Conservation (phyloP, 2,329 filamentous ascomycete species). For the Xylariomycetidae sp. region DNA sequence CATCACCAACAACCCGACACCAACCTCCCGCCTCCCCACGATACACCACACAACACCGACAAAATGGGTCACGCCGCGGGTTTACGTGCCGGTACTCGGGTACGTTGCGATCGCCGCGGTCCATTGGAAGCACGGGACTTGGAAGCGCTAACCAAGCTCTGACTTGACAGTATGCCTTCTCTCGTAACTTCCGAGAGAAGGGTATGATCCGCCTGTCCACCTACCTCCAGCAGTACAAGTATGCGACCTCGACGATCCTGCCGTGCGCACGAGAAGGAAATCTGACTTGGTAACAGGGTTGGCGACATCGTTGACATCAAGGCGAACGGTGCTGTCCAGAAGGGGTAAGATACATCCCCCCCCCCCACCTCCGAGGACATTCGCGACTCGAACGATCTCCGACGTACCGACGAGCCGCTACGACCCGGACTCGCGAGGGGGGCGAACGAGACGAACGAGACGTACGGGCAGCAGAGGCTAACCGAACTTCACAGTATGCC, state of each 20-base stretch:
- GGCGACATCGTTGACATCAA: slow-evolving; percentile 99
- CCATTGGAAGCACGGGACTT: not conserved
- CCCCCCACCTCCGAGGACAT: slow-evolving; percentile 16
- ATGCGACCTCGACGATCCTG: slow-evolving; percentile 26
- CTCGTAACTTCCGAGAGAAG: slow-evolving; percentile 88
- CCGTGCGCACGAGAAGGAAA: slow-evolving; percentile 2
- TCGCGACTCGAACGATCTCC: slow-evolving; percentile 7
- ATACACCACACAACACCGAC: slow-evolving; percentile 48
- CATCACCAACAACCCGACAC: slow-evolving; percentile 14
- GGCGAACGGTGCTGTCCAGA: slow-evolving; percentile 96
- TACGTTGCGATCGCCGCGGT: slow-evolving; percentile 42
- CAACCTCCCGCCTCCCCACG: slow-evolving; percentile 15
- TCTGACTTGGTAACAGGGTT: slow-evolving; percentile 59
- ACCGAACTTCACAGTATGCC: slow-evolving; percentile 71
- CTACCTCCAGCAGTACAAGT: slow-evolving; percentile 93
- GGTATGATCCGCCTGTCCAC: slow-evolving; percentile 90
- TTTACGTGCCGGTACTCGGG: slow-evolving; percentile 81
- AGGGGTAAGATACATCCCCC: slow-evolving; percentile 81
- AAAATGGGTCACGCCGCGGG: slow-evolving; percentile 82
- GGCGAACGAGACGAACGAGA: not conserved
- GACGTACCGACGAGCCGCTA: slow-evolving; percentile 3
- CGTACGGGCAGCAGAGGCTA: slow-evolving; percentile 19
- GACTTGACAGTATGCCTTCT: slow-evolving; percentile 73
- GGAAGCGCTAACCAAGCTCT: slow-evolving; percentile 94
- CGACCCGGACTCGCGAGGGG: not conserved